These are phyloP conservation scores for Malus asiatica DNA, from an alignment of 306 rosid species.

Conservation along the genomic window DNA sequence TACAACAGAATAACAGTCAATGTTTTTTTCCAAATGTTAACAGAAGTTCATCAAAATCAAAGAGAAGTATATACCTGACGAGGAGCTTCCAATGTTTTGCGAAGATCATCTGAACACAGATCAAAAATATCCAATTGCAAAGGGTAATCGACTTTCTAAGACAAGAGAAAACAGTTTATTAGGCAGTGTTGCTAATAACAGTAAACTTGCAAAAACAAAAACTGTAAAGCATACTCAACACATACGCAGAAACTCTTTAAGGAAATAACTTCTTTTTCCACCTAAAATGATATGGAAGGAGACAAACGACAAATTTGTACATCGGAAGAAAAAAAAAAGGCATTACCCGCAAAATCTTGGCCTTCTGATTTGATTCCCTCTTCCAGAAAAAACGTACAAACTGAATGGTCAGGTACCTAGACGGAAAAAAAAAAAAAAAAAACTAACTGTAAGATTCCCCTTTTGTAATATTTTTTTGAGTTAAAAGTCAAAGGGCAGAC, in stretches of 20 bases:
- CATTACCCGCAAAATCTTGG: slow-evolving; percentile 92
- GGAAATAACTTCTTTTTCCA: background rate
- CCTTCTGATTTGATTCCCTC: slow-evolving; percentile 97
- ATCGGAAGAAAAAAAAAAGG: slow-evolving; percentile 8
- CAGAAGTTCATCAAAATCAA: slow-evolving; percentile 14
- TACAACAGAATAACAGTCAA: background rate
- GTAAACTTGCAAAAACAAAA: background rate
- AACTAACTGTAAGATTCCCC: background rate
- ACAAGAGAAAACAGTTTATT: slow-evolving; percentile 13
- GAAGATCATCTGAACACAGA: slow-evolving; percentile 90
- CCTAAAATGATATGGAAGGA: background rate
- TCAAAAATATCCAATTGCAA: slow-evolving; percentile 87
- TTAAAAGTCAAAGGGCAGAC: background rate
- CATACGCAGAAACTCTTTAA: background rate
- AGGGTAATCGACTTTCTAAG: slow-evolving; percentile 98
- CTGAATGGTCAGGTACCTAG: slow-evolving; percentile 90
- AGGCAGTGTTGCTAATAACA: background rate
- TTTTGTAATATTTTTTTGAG: background rate
- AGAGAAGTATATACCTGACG: slow-evolving; percentile 49
- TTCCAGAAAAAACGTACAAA: slow-evolving; percentile 99
- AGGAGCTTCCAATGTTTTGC: slow-evolving; percentile 71
- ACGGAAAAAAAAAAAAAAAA: slow-evolving; percentile 12
- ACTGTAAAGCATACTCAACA: background rate
- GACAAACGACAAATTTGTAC: background rate
- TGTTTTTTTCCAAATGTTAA: background rate